Evolutionary conservation across 1,284 basidiomycete species (phyloP), one percentile per base, ranked within the genome.

Genomic region (Ganoderma resinaceum): DNA sequence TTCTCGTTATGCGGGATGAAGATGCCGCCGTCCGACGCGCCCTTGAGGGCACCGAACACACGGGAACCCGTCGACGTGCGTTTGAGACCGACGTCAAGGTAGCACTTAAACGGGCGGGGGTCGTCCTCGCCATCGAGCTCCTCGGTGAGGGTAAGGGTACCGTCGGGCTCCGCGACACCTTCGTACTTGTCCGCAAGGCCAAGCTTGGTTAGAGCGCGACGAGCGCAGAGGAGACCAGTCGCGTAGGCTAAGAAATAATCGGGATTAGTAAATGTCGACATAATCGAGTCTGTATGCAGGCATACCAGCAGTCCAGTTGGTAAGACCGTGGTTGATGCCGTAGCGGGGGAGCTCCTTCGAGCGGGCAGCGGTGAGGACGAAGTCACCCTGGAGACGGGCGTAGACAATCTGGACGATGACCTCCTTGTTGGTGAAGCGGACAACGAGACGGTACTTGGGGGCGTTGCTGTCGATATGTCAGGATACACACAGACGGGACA

Each of bases 11-110:
- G 98, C 75, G 98, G 98, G 76, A 99, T 94, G 87, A 91, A 98
- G 84, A 99, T 91, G 76, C 98, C 98, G 80, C 98, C 98, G 80
- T 99, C 98, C 66, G 93, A 95, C 49, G 98, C 98, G 82, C 98
- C 98, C 89, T 99, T 99, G 89, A 99, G 90, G 73, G 98, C 98
- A 85, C 95, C 98, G 79, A 99, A 99, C 70, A 99, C 91, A 84
- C 98, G 96, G 75, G 95, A 94, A 82, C 98, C 98, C 62, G 98
- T 99, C 67, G 97, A 97, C 65, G 98, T 99, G 78, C 97, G 95
- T 85, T 93, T 96, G 80, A 99, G 89, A 86, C 98, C 98, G 80
- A 98, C 97, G 79, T 99, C 98, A 77, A 99, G 95, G 89, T 94
- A 99, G 79, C 89, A 92, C 86, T 99, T 99, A 92, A 99, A 99